Percentiles rank a stretch among this genome's conserved stretches.
phyloP scores from a whole-genome alignment of 768 basidiomycete species.

The Boletus insuetus region DNA sequence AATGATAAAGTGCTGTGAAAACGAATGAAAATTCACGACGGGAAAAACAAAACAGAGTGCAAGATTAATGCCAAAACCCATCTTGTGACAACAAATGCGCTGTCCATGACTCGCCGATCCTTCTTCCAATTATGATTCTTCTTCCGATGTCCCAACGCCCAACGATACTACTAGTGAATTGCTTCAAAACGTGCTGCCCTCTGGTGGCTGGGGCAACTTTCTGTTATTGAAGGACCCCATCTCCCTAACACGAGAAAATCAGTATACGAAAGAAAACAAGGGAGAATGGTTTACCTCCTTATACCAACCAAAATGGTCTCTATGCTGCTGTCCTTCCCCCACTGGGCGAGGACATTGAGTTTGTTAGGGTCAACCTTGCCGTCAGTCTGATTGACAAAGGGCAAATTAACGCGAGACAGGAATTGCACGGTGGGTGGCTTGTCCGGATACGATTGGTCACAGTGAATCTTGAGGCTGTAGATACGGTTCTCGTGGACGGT shows the following conservation, averaged over 20 bases:
- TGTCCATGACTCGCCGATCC: conserved; percentile 9
- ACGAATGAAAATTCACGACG: conserved; percentile 14
- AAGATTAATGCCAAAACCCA: conserved; percentile 20
- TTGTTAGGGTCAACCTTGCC: conserved; percentile 78
- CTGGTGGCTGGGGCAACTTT: conserved; percentile 93
- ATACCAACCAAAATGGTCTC: conserved; percentile 93
- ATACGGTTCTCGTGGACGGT: conserved; percentile 99
- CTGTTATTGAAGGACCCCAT: conserved; percentile 92
- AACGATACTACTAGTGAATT: not conserved
- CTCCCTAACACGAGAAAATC: conserved; percentile 53
- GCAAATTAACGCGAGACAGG: conserved; percentile 86
- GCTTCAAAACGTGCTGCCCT: conserved; percentile 68
- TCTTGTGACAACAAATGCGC: conserved; percentile 9
- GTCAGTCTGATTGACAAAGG: conserved; percentile 74
- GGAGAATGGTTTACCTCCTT: conserved; percentile 55
- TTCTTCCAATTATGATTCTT: conserved; percentile 12
- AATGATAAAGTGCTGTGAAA: conserved; percentile 2
- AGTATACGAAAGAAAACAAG: conserved; percentile 1
- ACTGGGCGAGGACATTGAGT: conserved; percentile 68
- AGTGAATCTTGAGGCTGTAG: conserved; percentile 90
- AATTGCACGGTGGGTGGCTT: conserved; percentile 79
- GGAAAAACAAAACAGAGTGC: conserved; percentile 17
- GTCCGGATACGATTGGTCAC: conserved; percentile 76
- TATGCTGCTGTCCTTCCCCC: conserved; percentile 76
- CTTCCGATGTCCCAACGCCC: conserved; percentile 4